Percentiles rank a stretch among this genome's conserved stretches.
Evolutionary conservation across 805 yeast genomes (phyloP).

Genomic region (Metschnikowia borealis): DNA sequence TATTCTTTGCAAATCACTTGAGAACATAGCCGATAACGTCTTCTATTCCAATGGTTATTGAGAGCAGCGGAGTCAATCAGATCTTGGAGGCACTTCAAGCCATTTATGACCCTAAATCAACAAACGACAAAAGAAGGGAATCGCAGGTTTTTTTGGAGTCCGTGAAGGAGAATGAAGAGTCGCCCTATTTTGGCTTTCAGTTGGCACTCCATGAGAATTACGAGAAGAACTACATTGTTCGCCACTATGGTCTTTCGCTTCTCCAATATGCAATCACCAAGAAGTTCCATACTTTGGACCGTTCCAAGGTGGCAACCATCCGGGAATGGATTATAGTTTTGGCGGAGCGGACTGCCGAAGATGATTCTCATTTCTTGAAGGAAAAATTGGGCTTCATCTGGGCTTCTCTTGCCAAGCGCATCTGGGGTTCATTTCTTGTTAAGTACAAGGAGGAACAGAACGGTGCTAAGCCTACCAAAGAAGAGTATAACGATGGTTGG

Average conservation of each 20-base stretch:
- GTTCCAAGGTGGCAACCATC: conserved; percentile 59
- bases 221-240: conserved; percentile 59
- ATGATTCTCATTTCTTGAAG: conserved; percentile 84
- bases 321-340: conserved; percentile 84
- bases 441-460: conserved; percentile 24
- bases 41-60: conserved; percentile 42
- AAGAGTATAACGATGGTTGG: conserved; percentile 70
- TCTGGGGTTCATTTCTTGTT: conserved; percentile 78
- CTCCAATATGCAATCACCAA: conserved; percentile 66
- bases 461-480: conserved; percentile 26
- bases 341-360: conserved; percentile 50
- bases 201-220: conserved; percentile 63
- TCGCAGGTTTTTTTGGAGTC: conserved; percentile 68
- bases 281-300: conserved; percentile 52
- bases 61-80: conserved; percentile 63
- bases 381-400: conserved; percentile 88
- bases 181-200: conserved; percentile 91
- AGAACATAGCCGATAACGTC: too few relatives aligned
- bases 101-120: conserved; percentile 62
- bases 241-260: conserved; percentile 86
- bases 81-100: conserved; percentile 74
- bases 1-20: neutral
- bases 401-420: conserved; percentile 86
- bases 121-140: conserved; percentile 51
- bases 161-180: conserved; percentile 71